These are phyloP conservation scores for Cladosporium sp. DNA, from an alignment of 2,329 filamentous ascomycete genomes.

Conservation along the genomic window DNA sequence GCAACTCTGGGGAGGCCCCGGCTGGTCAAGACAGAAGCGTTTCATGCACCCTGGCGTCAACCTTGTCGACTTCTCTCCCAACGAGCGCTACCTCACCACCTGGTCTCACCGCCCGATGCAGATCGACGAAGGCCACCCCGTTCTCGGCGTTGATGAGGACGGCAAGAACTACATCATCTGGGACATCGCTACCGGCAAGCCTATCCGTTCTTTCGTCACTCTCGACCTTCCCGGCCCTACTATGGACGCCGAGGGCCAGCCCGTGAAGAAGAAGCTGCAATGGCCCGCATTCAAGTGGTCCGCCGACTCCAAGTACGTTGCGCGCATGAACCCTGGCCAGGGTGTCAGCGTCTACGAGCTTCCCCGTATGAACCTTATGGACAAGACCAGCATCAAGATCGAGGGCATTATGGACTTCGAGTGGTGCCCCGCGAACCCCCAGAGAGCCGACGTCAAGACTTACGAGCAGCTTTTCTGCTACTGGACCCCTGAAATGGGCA, in stretches of 20 bases:
- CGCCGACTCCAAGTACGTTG: conserved; percentile 93
- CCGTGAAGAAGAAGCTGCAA: conserved; percentile 83
- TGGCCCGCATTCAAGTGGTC: conserved; percentile 99
- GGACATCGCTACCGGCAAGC: conserved; percentile 86
- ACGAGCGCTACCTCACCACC: conserved; percentile 88
- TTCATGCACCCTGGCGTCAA: conserved; percentile 96
- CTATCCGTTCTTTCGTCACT: conserved; percentile 88
- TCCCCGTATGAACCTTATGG: conserved; percentile 81
- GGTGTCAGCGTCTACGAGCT: conserved; percentile 90
- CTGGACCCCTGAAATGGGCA: conserved; percentile 98
- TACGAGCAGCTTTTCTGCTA: conserved; percentile 97
- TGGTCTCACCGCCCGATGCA: conserved; percentile 94
- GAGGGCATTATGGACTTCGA: conserved; percentile 97
- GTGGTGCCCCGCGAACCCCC: conserved; percentile 81
- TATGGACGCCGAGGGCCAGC: conserved; percentile 57
- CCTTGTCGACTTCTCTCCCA: conserved; percentile 90
- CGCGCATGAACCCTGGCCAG: conserved; percentile 78
- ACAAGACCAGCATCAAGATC: conserved; percentile 91
- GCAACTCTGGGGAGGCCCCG: conserved; percentile 89
- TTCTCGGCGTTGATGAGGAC: conserved; percentile 74
- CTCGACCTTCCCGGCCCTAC: conserved; percentile 67
- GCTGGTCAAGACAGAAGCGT: conserved; percentile 84
- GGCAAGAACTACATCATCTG: conserved; percentile 99
- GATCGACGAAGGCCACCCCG: conserved; percentile 83
- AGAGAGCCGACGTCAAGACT: conserved; percentile 77